A percentile compares a stretch with the other conserved stretches of the same genome.
Conservation (phyloP, 345 rosid species). For the Gossypium longicalyx region DNA sequence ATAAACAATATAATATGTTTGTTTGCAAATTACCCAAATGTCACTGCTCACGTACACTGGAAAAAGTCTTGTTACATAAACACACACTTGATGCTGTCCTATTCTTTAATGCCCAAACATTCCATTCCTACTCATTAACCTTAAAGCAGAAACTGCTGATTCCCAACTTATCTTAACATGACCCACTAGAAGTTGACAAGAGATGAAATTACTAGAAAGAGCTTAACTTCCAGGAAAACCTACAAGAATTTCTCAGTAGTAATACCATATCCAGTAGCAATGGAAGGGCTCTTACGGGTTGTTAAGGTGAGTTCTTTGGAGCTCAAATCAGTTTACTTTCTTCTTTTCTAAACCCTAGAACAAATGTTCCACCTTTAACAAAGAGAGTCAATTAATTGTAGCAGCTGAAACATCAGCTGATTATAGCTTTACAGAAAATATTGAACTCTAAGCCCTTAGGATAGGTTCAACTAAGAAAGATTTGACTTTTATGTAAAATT, state of each 20-base stretch:
- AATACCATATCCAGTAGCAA: conserved; percentile 52
- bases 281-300: conserved; percentile 31
- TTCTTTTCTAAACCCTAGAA: not conserved
- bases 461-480: too few species aligned
- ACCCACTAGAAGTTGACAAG: not conserved
- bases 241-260: conserved; percentile 48
- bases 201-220: not conserved
- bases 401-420: not conserved
- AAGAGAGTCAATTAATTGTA: not conserved
- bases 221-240: not conserved
- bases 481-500: too few species aligned
- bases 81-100: not conserved
- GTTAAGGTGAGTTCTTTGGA: too few species aligned
- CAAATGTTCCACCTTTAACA: not conserved
- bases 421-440: not conserved
- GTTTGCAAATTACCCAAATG: too few species aligned
- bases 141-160: not conserved
- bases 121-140: not conserved
- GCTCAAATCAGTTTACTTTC: too few species aligned
- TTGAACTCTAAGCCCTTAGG: too few species aligned
- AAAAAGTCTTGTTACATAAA: not conserved
- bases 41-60: too few species aligned
- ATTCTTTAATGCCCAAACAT: not conserved
- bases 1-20: not conserved
- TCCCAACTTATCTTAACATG: not conserved